Base-by-base conservation (phyloP, 1,139 yeast species). In the Hemisphaericaspora lyxosophila region DNA sequence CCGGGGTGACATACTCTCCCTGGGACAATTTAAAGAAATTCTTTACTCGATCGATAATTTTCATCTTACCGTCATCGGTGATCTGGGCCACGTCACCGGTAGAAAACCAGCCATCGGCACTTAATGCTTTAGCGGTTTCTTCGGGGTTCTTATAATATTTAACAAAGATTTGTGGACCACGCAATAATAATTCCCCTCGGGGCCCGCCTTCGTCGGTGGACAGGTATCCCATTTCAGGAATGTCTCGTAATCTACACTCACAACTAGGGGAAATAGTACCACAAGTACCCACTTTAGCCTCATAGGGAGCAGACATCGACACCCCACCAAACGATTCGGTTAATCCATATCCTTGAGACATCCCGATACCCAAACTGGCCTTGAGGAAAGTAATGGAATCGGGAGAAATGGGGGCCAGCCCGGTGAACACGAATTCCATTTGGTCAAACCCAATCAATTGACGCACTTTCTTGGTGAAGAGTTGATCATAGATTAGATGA, bases 1-100 rank as follows among this genome's bases (percentile, higher is more conserved):
- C 94, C 3, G 92, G 90, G 2, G 89, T 82, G 39, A 85, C 78
- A 57, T 85, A 85, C 59, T 85, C 94, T 43, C 94, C 94, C 59
- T 85, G 94, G 1, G 90, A 76, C 50, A 85, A 70, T 60, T 85
- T 85, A 72, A 84, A 85, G 64, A 85, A 84, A 60, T 85, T 85
- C 67, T 85, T 85, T 33, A 84, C 89, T 45, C 94, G 72, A 55
- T 85, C 94, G 49, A 85, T 73, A 40, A 85, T 81, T 46, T 53
- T 64, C 16, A 85, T 55, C 16, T 87, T 88, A 26, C 66, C 64
- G 7, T 53, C 51, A 37, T 73, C 78, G 24, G 58, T 57, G 43
- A 85, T 62, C 44, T 60, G 62, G 9, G 84, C 90, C 47, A 85
- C 77, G 60, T 85, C 94, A 35, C 94, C 94, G 13, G 92, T 83